Evolutionary conservation across 208 protist genomes (phyloP), one percentile per base, ranked within the genome.

Genomic region (Acanthamoeba lenticulata): DNA sequence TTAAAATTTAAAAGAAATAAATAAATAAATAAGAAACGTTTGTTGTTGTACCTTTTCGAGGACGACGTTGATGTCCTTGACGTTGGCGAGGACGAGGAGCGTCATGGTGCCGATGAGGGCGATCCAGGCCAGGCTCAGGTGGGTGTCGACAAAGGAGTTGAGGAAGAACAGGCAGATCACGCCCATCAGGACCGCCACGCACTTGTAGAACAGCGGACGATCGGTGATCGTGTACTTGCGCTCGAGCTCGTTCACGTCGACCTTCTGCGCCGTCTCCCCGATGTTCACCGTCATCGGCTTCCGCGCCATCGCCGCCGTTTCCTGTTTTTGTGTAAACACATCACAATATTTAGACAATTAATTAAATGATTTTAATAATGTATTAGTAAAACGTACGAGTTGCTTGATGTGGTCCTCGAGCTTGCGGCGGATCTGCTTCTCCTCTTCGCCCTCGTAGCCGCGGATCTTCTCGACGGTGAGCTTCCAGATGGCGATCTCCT

Each of bases 151-250:
- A 24, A 96, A 79, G 29, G 57, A 81, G 44, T 90, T 52, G 27
- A 95, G 52, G 65, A 97, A 97, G 95, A 97, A 97, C 32, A 96
- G 57, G 36, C 94, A 13, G 79, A 97, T 92, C 6, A 96, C 91
- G 34, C 95, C 42, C 2, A 47, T 15, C n/a, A 97, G 89, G 21
- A 97, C 83, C 19, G n/a, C 5, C n/a, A 42, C 36, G 57, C 88
- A 96, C 67, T 94, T 95, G 42, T 88, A 72, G 45, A 96, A 96
- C 13, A 95, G 60, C 42, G 57, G 29, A 2, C 40, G 32, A 47
- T 96, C 94, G 27, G 83, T 52, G 74, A 97, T 96, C 1, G 2
- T 74, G 81, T 95, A 96, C 45, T 96, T 36, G 21, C 89, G 15
- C 67, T 95, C 79, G 24, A 97, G 79, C 32, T 94, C 94, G 24